Percentiles rank a stretch among this genome's conserved stretches.
Conservation (phyloP, 805 yeast genomes). For the Lachancea waltii region DNA sequence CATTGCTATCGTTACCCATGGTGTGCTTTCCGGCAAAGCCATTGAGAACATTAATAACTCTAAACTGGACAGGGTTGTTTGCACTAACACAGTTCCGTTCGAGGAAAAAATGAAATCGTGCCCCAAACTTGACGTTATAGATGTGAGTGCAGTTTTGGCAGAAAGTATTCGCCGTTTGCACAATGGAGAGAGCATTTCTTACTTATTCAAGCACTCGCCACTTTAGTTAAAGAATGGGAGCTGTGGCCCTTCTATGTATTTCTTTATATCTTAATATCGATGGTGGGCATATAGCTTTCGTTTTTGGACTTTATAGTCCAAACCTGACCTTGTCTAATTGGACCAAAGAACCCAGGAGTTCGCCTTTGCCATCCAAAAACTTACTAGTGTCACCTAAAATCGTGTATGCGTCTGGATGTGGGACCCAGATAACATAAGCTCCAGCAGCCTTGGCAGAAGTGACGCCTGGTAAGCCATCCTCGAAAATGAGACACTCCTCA, state of each 20-base stretch:
- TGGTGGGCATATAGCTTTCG: not conserved
- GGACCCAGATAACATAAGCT: slow-evolving; percentile 89
- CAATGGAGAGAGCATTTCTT: slow-evolving; percentile 92
- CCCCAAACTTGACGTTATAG: slow-evolving; percentile 71
- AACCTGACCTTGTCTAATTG: slow-evolving; percentile 47
- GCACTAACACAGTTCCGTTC: slow-evolving; percentile 91
- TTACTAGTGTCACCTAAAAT: slow-evolving; percentile 47
- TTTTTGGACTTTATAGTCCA: slow-evolving; percentile 31
- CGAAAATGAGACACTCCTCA: slow-evolving; percentile 82
- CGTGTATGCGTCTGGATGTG: slow-evolving; percentile 65
- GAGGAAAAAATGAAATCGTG: slow-evolving; percentile 53
- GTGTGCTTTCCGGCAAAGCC: slow-evolving; percentile 84
- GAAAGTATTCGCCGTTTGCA: slow-evolving; percentile 92
- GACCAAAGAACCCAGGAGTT: slow-evolving; percentile 44
- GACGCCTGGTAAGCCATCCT: slow-evolving; percentile 94
- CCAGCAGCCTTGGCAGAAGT: slow-evolving; percentile 77
- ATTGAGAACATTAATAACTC: slow-evolving; percentile 62
- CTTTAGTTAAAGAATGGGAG: slow-evolving; percentile 12
- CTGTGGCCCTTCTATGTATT: not conserved
- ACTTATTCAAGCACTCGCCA: slow-evolving; percentile 53
- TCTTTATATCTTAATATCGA: not conserved
- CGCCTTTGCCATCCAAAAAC: slow-evolving; percentile 53
- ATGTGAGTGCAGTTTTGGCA: slow-evolving; percentile 80
- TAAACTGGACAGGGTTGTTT: slow-evolving; percentile 65
- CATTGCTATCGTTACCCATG: slow-evolving; percentile 92